Percentiles rank a stretch among this genome's conserved stretches.
These are phyloP conservation scores for Orbilia ellipsospora DNA, from an alignment of 2,329 filamentous ascomycete genomes.

Conservation along the genomic window DNA sequence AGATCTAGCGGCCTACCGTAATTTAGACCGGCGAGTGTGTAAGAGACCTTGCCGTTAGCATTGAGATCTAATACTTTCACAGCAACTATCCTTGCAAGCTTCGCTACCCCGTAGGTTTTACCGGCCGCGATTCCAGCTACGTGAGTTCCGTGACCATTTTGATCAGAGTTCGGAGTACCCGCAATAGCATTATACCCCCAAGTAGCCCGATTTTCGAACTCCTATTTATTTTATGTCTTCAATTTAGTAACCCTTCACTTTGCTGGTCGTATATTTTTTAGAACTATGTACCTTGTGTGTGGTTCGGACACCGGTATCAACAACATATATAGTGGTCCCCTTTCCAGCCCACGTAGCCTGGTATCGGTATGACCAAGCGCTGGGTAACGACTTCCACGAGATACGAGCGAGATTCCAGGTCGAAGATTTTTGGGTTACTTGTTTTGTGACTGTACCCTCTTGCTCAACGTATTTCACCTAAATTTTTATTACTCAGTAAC, in stretches of 20 bases:
- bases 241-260: neutral
- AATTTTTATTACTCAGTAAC: too few species aligned
- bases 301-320: conserved; percentile 62
- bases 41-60: conserved; percentile 66
- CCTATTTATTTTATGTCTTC: conserved; percentile 30
- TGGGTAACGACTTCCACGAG: conserved; percentile 63
- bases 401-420: conserved; percentile 68
- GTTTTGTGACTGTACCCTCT: conserved; percentile 1
- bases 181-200: conserved; percentile 61
- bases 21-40: conserved; percentile 66
- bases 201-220: conserved; percentile 62
- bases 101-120: conserved; percentile 72
- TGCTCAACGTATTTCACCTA: conserved; percentile 38
- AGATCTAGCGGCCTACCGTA: neutral
- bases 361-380: conserved; percentile 60
- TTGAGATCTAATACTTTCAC: conserved; percentile 72
- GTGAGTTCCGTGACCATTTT: conserved; percentile 74
- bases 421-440: conserved; percentile 33
- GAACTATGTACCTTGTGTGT: conserved; percentile 40
- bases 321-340: conserved; percentile 61
- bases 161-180: conserved; percentile 61
- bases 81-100: conserved; percentile 68
- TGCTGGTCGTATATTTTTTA: neutral
- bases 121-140: conserved; percentile 73
- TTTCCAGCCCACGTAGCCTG: conserved; percentile 59